Conservation (phyloP, 2,329 filamentous ascomycete species). For the Penicillium sumatraense region DNA sequence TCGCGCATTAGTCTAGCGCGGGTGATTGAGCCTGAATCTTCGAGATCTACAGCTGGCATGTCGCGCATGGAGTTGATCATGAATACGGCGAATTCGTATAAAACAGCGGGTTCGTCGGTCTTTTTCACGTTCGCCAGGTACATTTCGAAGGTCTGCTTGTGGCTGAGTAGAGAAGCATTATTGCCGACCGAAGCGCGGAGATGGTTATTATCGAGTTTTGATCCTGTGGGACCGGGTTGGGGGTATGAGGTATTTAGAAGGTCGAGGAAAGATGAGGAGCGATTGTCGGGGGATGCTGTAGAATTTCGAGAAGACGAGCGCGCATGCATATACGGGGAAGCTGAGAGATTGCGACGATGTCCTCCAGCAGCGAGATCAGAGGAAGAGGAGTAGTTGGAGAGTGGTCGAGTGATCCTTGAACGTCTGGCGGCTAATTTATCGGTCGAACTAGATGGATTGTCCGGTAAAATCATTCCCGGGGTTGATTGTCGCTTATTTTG, state of each 20-base stretch:
- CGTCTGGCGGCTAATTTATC: constrained; percentile 65
- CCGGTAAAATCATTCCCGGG: constrained; percentile 43
- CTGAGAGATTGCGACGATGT: constrained; percentile 64
- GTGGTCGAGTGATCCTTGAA: constrained; percentile 64
- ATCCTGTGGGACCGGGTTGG: constrained; percentile 70
- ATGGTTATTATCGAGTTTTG: constrained; percentile 76
- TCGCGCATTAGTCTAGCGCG: constrained; percentile 75
- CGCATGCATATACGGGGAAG: constrained; percentile 53
- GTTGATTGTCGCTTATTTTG: constrained; percentile 31
- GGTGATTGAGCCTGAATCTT: constrained; percentile 50
- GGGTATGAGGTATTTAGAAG: constrained; percentile 74
- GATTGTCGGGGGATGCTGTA: constrained; percentile 59
- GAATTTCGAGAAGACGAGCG: constrained; percentile 57
- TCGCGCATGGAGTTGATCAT: constrained; percentile 89
- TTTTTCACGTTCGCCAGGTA: constrained; percentile 97
- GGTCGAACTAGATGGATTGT: constrained; percentile 58
- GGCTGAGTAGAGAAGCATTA: constrained; percentile 88
- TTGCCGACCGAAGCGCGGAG: constrained; percentile 79
- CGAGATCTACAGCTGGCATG: constrained; percentile 60
- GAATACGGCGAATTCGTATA: constrained; percentile 96
- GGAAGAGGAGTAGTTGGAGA: constrained; percentile 74
- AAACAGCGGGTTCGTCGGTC: constrained; percentile 84
- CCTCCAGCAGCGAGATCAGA: constrained; percentile 65
- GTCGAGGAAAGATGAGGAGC: constrained; percentile 65
- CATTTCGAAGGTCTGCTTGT: constrained; percentile 95